Conservation (phyloP, 1,284 basidiomycete genomes). For the Neolentinus lepideus region DNA sequence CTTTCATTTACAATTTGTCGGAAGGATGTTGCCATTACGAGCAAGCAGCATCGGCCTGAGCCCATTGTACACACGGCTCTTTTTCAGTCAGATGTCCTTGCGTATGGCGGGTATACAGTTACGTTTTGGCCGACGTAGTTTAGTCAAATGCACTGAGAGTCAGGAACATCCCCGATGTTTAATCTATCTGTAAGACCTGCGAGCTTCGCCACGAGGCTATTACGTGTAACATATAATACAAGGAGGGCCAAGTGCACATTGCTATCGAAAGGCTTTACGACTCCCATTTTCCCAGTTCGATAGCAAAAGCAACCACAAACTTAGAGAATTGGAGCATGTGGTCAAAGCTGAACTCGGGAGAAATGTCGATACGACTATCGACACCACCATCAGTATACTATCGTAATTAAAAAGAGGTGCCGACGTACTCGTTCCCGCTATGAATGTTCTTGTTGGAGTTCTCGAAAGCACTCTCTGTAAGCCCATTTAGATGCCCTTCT, state of each 20-base stretch:
- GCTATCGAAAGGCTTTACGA: constrained; percentile 12
- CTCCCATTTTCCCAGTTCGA: constrained; percentile 66
- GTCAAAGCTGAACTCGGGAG: constrained; percentile 78
- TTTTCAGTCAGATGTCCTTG: constrained; percentile 29
- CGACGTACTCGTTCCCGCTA: constrained; percentile 64
- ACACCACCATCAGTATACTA: constrained; percentile 1
- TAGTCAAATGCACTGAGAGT: background rate
- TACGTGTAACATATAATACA: background rate
- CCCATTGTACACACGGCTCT: constrained; percentile 37
- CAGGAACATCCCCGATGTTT: background rate
- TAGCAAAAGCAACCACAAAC: constrained; percentile 77
- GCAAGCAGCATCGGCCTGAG: constrained; percentile 23
- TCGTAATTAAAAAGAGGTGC: constrained; percentile 12
- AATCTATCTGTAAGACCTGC: background rate
- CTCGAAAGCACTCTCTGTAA: constrained; percentile 60
- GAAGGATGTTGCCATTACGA: constrained; percentile 27
- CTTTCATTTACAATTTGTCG: constrained; percentile 5
- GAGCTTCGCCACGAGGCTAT: background rate
- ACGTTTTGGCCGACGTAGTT: constrained; percentile 24
- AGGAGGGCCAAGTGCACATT: background rate
- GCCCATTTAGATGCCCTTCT: constrained; percentile 10
- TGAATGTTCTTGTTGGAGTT: constrained; percentile 84
- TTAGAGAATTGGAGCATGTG: constrained; percentile 89
- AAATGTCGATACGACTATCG: constrained; percentile 72
- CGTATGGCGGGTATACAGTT: constrained; percentile 31